Base-by-base conservation (phyloP, 345 rosid species). In the Kandelia obovata region DNA sequence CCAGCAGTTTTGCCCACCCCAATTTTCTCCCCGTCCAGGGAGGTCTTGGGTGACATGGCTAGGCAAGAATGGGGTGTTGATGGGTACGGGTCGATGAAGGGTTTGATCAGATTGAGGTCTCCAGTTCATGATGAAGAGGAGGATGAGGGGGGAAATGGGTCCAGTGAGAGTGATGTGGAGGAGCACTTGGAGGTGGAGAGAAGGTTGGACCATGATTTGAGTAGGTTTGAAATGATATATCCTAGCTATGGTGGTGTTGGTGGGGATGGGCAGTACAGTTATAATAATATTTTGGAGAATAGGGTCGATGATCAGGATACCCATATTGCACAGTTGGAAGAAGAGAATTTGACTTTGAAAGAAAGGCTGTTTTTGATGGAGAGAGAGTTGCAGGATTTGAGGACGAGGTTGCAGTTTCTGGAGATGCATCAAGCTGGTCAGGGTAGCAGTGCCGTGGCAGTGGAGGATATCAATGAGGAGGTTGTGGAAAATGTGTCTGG, bases 21-120 rank as follows among this genome's bases (percentile, higher is more conserved):
- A 0, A 86, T 87, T 55, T 90, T 92, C 37, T 92, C 96, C 0
- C 99, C 96, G 0, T 87, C 98, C 0, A 84, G 96, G 77, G 99
- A 95, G 85, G 91, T 92, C 0, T 75, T 95, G 68, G 99, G 93
- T 28, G 99, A 92, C 69, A 90, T 85, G 96, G 99, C 96, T 0
- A 95, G 90, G 80, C 98, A 95, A 77, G 97, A 95, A 64, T 95
- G 98, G 96, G 96, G 99, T 0, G 99, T 95, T 68, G 97, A 95
- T 79, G 99, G 99, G 20, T 95, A 95, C 66, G 99, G 99, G 16
- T 90, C 98, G 6, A 95, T 95, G 99, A 95, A 95, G 71, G 99
- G 99, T 11, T 57, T 95, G 79, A 95, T 95, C 64, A 79, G 98
- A 83, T 78, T 95, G 9, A 71, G 96, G 52, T 89, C 92, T 23